Evolutionary conservation across 2,329 filamentous ascomycete genomes (phyloP), one percentile per base, ranked within the genome.

Genomic region (Beauveria scarabaeidicola): DNA sequence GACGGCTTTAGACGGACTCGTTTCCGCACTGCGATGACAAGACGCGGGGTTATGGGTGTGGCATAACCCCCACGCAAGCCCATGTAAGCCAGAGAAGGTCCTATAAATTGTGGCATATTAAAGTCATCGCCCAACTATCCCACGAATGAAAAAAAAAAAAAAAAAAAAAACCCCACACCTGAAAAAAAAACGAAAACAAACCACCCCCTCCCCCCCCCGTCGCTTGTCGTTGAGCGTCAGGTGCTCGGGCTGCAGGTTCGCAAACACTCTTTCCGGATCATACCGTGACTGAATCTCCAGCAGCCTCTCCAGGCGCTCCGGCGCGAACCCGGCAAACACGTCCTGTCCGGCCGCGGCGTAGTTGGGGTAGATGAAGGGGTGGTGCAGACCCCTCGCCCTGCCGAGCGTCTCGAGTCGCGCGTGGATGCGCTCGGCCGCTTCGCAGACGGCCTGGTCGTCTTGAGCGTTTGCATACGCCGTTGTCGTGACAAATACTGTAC

Each of bases 291-390:
- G 44, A 58, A 51, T 43, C 4, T 48, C 44, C 13, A 29, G 43
- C 29, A 50, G 23, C 27, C 54, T 11, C 44, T 43, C 19, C 23
- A 58, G 36, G 5, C 21, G 40, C 1, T 23, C 55, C 5, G 21
- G 46, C 15, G 32, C 21, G 23, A 29, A 41, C 8, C 44, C 55
- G 2, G 46, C 29, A 44, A 50, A 58, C 8, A 58, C 46, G 11
- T 58, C 23, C 21, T 58, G 46, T 8, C 21, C 44, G 9, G 15
- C 27, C 3, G 53, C 44, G 4, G 43, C 54, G 10, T 58, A 58
- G 46, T 58, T 58, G 29, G 29, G 29, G 43, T 58, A 58, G 21
- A 58, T 50, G 44, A 58, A 58, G 7, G 29, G 46, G 19, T 58
- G 54, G n/a, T 48, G 4, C 19, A 50, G 13, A 9, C 46, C 46